Percentiles rank a stretch among this genome's conserved stretches.
Evolutionary conservation across 805 yeast genomes (phyloP).

Genomic region (Starmerella vitae): DNA sequence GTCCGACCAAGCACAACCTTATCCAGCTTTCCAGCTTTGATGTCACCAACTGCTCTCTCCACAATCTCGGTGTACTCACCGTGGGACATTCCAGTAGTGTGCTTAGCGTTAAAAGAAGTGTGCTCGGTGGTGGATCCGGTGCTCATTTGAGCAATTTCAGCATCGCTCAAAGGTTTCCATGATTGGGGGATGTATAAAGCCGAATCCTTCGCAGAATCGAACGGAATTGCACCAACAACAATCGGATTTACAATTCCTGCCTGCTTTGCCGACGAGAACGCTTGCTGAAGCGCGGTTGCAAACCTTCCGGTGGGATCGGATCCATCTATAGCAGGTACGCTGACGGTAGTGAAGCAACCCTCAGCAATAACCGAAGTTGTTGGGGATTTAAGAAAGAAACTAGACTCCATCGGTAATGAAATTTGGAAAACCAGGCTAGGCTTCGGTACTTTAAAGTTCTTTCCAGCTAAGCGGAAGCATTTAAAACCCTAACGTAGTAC

Average conservation of each 20-base stretch:
- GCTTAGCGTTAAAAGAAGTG: not conserved
- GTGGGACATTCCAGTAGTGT: conserved; percentile 1
- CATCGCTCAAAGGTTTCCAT: not conserved
- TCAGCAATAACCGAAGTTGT: not conserved
- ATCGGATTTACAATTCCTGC: conserved; percentile 12
- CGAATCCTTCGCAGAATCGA: conserved; percentile 6
- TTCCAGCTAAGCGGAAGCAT: no score
- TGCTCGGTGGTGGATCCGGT: not conserved
- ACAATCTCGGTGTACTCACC: conserved; percentile 8
- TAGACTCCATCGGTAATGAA: not conserved
- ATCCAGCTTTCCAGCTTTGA: conserved; percentile 2
- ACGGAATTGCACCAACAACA: conserved; percentile 14
- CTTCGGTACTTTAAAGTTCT: no score
- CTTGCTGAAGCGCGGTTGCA: conserved; percentile 1
- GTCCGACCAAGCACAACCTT: conserved; percentile 14
- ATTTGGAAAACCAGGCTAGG: no score
- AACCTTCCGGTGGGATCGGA: conserved; percentile 6
- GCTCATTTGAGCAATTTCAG: not conserved
- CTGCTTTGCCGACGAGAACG: conserved; percentile 3
- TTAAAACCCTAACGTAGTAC: no score
- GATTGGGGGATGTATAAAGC: conserved; percentile 9
- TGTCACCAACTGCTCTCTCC: conserved; percentile 6
- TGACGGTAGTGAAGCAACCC: conserved; percentile 7
- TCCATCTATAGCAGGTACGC: conserved; percentile 9
- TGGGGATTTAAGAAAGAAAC: not conserved